A percentile compares a stretch with the other conserved stretches of the same genome.
These are phyloP conservation scores for Mucor piriformis DNA, from an alignment of 371 early-diverging fungal genomes.

Conservation along the genomic window DNA sequence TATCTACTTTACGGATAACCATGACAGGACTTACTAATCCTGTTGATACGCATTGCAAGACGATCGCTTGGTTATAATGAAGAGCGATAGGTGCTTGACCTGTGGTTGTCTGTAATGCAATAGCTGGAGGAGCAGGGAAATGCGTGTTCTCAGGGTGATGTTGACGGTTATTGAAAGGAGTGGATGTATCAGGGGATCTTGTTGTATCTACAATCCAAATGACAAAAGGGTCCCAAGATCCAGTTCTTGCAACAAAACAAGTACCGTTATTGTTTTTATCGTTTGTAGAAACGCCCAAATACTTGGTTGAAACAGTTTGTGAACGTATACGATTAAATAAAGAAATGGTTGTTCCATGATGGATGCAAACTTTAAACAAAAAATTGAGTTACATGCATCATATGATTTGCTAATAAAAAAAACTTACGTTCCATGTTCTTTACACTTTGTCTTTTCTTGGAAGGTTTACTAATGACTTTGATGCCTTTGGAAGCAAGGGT, in stretches of 20 bases:
- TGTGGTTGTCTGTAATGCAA: slow-evolving; percentile 72
- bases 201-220: slow-evolving; percentile 84
- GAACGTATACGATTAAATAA: slow-evolving; percentile 86
- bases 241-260: slow-evolving; percentile 79
- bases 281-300: slow-evolving; percentile 66
- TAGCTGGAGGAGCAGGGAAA: slow-evolving; percentile 78
- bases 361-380: slow-evolving; percentile 71
- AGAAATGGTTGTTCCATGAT: slow-evolving; percentile 81
- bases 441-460: slow-evolving; percentile 83
- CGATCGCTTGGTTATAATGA: slow-evolving; percentile 83
- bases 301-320: slow-evolving; percentile 88
- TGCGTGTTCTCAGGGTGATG: slow-evolving; percentile 59
- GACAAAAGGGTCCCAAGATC: slow-evolving; percentile 86
- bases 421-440: slow-evolving; percentile 80
- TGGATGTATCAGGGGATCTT: slow-evolving; percentile 38
- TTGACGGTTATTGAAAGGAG: slow-evolving; percentile 28
- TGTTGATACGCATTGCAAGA: slow-evolving; percentile 79
- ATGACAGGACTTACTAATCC: slow-evolving; percentile 83
- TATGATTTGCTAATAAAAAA: not conserved
- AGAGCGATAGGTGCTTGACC: slow-evolving; percentile 71
- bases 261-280: slow-evolving; percentile 64
- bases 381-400: not conserved
- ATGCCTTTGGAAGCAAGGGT: slow-evolving; percentile 76
- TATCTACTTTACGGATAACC: slow-evolving; percentile 84
- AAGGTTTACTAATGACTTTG: slow-evolving; percentile 88